Evolutionary conservation across 805 yeast genomes (phyloP), one percentile per base, ranked within the genome.

Genomic region (Isabelozyma heimii): DNA sequence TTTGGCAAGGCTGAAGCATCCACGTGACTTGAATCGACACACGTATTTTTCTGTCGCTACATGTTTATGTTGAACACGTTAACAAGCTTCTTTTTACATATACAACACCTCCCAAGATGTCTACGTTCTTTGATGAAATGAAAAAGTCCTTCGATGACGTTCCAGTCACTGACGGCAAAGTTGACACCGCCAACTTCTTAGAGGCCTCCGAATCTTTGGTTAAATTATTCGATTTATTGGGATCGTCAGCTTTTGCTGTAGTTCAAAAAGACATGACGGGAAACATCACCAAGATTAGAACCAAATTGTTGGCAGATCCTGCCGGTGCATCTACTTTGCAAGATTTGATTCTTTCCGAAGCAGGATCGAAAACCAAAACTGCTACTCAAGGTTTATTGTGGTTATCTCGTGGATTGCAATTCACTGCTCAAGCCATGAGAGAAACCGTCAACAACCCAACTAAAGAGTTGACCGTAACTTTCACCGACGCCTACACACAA

Each of bases 371-470:
- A 68, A 75, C 77, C 60, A 87, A 85, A 67, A 83, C 84, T 52
- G 96, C 97, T 39, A 90, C 97, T 10, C 97, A 91, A 70, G 97
- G 95, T 38, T 79, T 90, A 56, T 72, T 90, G 59, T 90, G 97
- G 97, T 79, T 90, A 57, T 77, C 84, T 42, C 76, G 92, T 62
- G 97, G 97, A 16, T 80, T 90, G 59, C 85, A 87, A 65, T 91
- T 90, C 76, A 90, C 97, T n/a, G 91, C 95, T 15, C 84, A 77
- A 56, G 94, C 96, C 37, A 83, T 90, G 85, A 78, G 91, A 61
- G 89, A 87, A 67, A 87, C 90, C 43, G 77, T 88, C 45, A 80
- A 79, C 52, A 74, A 80, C 59, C 84, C 89, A 42, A 69, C 72
- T 53, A 67, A 66, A 49, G 97, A 90, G 70, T 76, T 90, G 64